phyloP scores from a whole-genome alignment of 2,329 filamentous ascomycete species.

The Aspergillus sp. region DNA sequence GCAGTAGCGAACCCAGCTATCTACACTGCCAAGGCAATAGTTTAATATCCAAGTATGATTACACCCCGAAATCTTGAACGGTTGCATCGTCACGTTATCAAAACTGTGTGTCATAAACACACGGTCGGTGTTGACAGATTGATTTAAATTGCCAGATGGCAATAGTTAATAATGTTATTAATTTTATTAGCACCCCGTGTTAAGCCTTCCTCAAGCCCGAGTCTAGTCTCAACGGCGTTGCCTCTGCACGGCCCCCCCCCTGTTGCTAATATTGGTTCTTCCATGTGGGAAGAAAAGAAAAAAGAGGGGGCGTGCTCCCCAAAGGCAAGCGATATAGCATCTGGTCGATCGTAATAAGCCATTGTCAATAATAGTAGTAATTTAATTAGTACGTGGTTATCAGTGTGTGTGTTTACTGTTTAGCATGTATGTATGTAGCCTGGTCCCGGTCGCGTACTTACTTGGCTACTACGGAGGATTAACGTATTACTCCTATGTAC shows the following conservation, averaged over 20 bases:
- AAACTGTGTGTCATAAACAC: too few relatives aligned
- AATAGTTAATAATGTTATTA: neutral
- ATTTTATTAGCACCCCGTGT: neutral
- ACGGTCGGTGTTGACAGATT: neutral
- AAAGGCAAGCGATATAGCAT: slow-evolving; percentile 16
- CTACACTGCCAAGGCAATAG: neutral
- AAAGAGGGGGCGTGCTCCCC: slow-evolving; percentile 12
- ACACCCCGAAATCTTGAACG: neutral
- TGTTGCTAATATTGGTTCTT: slow-evolving; percentile 17
- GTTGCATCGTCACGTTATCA: neutral
- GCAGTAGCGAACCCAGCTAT: neutral
- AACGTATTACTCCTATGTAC: neutral
- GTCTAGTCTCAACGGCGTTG: slow-evolving; percentile 7
- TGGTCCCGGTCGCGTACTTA: neutral
- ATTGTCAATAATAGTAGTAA: slow-evolving; percentile 2
- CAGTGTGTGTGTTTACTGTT: neutral
- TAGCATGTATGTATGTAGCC: too few relatives aligned
- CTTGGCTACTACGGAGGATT: neutral
- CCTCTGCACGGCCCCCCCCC: slow-evolving; percentile 16
- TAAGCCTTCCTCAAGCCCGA: neutral
- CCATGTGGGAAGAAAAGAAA: slow-evolving; percentile 12
- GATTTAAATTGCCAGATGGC: too few relatives aligned
- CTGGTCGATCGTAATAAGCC: slow-evolving; percentile 20
- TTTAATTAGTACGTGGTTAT: neutral
- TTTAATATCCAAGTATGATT: slow-evolving; percentile 3